Base-by-base conservation (phyloP, 1,139 yeast species). In the Spathaspora sp. region DNA sequence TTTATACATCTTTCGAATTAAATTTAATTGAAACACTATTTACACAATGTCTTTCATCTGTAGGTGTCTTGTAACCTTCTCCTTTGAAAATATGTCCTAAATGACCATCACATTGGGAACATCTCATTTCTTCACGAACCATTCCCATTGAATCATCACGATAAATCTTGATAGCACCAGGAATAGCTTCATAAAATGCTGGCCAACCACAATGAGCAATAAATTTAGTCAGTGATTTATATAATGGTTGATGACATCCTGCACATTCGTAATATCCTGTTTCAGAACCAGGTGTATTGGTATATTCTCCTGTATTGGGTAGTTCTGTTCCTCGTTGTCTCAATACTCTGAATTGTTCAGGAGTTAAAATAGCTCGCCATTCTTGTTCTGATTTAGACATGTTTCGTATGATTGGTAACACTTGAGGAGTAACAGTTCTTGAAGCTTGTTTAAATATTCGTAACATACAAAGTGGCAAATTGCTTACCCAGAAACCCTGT, bases 171-270 rank as follows among this genome's bases (percentile, higher is more conserved):
- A 93, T 74, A 1, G 96, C 76, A 0, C 90, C 91, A 0, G 96
- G 95, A 43, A 91, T 70, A 4, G 96, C 97, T 48, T 88, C 86
- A 63, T 84, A 91, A 65, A 93, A 93, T 0, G 97, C 90, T 0
- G 99, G 99, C 99, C 99, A 93, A 2, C 99, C 99, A 65, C 99
- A 93, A 46, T 89, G 90, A 17, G 96, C 81, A 49, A 85, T 82
- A 58, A 95, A 93, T 67, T 93, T 93, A 11, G 97, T 79, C 40
- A 76, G 73, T 31, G 96, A 84, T 52, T 78, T 77, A 65, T 93
- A 93, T 37, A 93, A 69, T 7, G 97, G 96, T 42, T 78, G 72
- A 43, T 74, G 77, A 63, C 99, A 93, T 9, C 85, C 98, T 0
- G 86, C 97, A 68, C 99, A 93, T 47, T 73, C 72, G 62, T 89